phyloP scores from a whole-genome alignment of 1,139 yeast species.

The Saccharomycopsis phalli region DNA sequence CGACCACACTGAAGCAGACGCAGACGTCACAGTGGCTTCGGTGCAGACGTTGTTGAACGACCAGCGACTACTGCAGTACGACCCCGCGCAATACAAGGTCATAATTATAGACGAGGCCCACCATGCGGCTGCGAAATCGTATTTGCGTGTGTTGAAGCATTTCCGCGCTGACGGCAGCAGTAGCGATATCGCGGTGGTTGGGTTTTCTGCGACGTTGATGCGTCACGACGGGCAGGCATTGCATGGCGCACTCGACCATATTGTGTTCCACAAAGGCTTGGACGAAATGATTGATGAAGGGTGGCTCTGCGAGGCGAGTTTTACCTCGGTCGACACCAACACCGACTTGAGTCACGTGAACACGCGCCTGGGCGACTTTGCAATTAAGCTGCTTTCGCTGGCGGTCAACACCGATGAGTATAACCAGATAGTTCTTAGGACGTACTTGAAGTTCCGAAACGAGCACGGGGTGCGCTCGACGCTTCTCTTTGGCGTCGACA shows the following conservation, averaged over 20 bases:
- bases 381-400: conserved; percentile 39
- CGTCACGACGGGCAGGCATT: conserved; percentile 62
- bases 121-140: conserved; percentile 74
- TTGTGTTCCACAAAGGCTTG: conserved; percentile 63
- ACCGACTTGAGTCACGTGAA: conserved; percentile 32
- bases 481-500: conserved; percentile 68
- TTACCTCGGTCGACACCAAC: conserved; percentile 45
- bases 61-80: conserved; percentile 43
- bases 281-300: conserved; percentile 60
- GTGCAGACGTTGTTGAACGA: conserved; percentile 47
- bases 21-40: conserved; percentile 72
- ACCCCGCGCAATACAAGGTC: conserved; percentile 54
- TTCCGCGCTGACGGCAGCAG: conserved; percentile 41
- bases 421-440: conserved; percentile 47
- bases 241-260: conserved; percentile 55
- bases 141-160: conserved; percentile 47
- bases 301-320: conserved; percentile 62
- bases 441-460: conserved; percentile 43
- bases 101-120: conserved; percentile 90
- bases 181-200: conserved; percentile 51
- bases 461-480: conserved; percentile 45
- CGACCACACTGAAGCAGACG: conserved; percentile 31
- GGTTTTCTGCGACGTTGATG: conserved; percentile 78
- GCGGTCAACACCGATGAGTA: conserved; percentile 46
- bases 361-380: conserved; percentile 44